Percentiles rank a stretch among this genome's conserved stretches.
Conservation (phyloP, 2,329 filamentous ascomycete species). For the Fusarium paranaense region DNA sequence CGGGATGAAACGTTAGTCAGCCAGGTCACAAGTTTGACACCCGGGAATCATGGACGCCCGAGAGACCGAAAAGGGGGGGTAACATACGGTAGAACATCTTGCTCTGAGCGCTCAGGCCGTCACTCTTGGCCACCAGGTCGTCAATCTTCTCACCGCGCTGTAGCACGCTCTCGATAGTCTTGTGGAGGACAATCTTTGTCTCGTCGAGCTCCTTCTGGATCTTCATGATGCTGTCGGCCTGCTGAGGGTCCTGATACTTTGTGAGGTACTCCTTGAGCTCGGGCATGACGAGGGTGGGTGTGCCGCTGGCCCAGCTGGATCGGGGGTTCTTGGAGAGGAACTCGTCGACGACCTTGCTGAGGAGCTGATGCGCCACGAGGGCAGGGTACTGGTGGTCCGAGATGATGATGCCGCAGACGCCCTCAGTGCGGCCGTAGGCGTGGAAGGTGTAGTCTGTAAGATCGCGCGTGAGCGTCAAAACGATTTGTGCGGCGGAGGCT, state of each 20-base stretch:
- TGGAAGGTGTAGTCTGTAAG: constrained; percentile 77
- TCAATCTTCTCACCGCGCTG: constrained; percentile 98
- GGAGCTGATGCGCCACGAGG: constrained; percentile 85
- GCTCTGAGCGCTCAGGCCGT: constrained; percentile 88
- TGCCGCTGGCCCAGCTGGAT: constrained; percentile 71
- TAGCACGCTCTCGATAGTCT: constrained; percentile 90
- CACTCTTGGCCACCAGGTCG: constrained; percentile 91
- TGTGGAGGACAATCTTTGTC: constrained; percentile 96
- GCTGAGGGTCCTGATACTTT: constrained; percentile 85
- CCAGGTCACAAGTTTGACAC: neutral
- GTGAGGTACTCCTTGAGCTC: constrained; percentile 80
- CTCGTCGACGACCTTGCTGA: constrained; percentile 88
- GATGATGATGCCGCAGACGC: constrained; percentile 81
- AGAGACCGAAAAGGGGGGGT: neutral
- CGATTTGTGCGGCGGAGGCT: neutral
- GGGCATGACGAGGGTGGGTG: constrained; percentile 70
- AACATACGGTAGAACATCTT: constrained; percentile 95
- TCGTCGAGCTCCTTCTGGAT: constrained; percentile 98
- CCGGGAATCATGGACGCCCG: neutral
- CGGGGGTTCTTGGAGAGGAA: constrained; percentile 83
- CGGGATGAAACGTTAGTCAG: constrained; percentile 15
- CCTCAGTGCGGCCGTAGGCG: constrained; percentile 80
- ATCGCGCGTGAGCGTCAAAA: constrained; percentile 27
- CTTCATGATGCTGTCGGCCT: constrained; percentile 93
- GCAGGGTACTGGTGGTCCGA: constrained; percentile 80